A percentile compares a stretch with the other conserved stretches of the same genome.
Evolutionary conservation across 495 filamentous ascomycete genomes (phyloP).

Genomic region (Tuber aestivum): DNA sequence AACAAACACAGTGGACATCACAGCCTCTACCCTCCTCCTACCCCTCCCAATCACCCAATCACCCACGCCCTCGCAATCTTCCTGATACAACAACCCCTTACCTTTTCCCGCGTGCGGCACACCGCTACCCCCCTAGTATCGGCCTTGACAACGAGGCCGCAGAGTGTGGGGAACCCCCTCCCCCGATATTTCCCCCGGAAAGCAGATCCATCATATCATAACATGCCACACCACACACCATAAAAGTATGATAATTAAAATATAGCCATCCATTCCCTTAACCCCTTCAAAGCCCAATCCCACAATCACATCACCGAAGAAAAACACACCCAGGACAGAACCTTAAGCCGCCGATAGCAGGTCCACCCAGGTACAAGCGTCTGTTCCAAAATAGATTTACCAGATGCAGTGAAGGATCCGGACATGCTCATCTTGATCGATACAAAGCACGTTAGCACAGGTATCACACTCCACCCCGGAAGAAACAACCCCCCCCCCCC

Average conservation of each 20-base stretch:
- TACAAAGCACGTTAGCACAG: neutral
- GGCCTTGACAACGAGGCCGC: too few relatives aligned
- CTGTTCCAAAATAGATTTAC: neutral
- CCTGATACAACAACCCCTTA: neutral
- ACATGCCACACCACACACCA: too few relatives aligned
- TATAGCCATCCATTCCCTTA: too few relatives aligned
- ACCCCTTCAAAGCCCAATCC: neutral
- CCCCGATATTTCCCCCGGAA: too few relatives aligned
- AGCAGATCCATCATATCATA: too few relatives aligned
- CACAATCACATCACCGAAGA: neutral
- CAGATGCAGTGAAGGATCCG: neutral
- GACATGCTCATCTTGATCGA: neutral
- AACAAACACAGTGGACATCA: neutral
- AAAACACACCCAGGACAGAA: neutral
- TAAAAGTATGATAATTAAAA: too few relatives aligned
- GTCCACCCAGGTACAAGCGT: neutral
- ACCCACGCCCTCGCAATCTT: neutral
- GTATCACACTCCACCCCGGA: neutral
- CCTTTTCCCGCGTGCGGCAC: neutral
- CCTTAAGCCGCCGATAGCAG: neutral
- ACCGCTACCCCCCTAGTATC: too few relatives aligned
- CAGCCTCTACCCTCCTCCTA: neutral
- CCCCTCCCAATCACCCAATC: neutral
- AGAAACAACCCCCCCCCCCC: too few relatives aligned
- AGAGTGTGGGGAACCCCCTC: too few relatives aligned